A percentile compares a stretch with the other conserved stretches of the same genome.
Conservation (phyloP, 371 early-diverging fungal genomes). For the Syncephalis fuscata region DNA sequence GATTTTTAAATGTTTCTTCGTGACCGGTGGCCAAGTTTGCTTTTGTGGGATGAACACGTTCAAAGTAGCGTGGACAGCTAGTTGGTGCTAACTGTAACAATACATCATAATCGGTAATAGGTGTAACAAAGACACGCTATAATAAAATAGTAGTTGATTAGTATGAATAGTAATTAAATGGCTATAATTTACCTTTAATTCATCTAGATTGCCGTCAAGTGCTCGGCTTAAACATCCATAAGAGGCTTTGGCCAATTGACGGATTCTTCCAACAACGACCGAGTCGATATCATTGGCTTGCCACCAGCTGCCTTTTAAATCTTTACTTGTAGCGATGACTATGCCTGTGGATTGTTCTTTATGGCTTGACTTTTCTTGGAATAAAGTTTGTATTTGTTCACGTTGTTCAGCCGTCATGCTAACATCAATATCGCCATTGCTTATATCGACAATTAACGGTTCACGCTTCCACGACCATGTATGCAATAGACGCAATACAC, state of each 20-base stretch:
- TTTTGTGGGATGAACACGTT: conserved; percentile 26
- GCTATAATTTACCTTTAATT: background rate
- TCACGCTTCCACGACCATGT: conserved; percentile 56
- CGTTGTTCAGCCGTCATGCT: conserved; percentile 22
- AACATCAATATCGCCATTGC: conserved; percentile 26
- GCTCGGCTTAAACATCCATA: conserved; percentile 15
- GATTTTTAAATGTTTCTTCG: background rate
- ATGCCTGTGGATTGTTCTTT: conserved; percentile 28
- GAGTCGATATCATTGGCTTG: conserved; percentile 23
- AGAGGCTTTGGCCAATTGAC: conserved; percentile 41
- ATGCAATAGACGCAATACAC: conserved; percentile 49
- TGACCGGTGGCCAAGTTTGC: background rate
- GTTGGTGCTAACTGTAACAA: conserved; percentile 37
- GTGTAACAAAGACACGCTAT: conserved; percentile 44
- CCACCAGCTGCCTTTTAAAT: conserved; percentile 38
- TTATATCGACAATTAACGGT: conserved; percentile 60
- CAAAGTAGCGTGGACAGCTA: conserved; percentile 37
- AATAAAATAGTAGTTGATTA: conserved; percentile 1
- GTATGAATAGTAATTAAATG: too few relatives aligned
- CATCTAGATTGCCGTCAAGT: background rate
- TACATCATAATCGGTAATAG: conserved; percentile 45
- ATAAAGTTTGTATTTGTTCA: conserved; percentile 12
- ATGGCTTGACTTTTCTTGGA: conserved; percentile 5
- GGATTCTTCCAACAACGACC: conserved; percentile 36
- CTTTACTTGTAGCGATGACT: conserved; percentile 46